phyloP scores from a whole-genome alignment of 169 alveolate species.

The Eimeria zaria region DNA sequence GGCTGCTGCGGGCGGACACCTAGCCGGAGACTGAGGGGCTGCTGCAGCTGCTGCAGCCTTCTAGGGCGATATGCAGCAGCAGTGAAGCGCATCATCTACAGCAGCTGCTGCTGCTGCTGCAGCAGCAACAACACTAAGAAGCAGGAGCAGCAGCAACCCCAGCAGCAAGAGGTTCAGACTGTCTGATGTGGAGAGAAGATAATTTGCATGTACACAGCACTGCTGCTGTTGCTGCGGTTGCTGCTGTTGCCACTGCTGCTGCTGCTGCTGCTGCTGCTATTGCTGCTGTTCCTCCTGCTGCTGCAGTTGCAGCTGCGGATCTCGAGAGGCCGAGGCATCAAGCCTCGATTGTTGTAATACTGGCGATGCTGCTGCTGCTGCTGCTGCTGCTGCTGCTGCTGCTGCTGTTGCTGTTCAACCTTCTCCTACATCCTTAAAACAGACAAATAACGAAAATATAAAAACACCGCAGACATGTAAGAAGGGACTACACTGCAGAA shows the following conservation, averaged over 20 bases:
- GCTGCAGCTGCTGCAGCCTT: constrained; percentile 21
- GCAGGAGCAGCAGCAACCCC: constrained; percentile 12
- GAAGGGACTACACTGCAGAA: neutral
- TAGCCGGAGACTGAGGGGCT: neutral
- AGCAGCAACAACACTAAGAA: neutral
- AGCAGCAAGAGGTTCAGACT: neutral
- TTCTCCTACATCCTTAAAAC: neutral
- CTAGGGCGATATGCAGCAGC: neutral
- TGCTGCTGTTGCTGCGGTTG: neutral
- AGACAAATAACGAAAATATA: neutral
- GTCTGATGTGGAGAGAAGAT: neutral
- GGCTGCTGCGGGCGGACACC: neutral
- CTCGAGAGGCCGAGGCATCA: neutral
- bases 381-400: constrained; percentile 11
- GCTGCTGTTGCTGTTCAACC: neutral
- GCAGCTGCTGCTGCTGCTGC: constrained; percentile 1
- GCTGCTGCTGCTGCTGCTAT: constrained; percentile 1
- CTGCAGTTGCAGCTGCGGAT: neutral
- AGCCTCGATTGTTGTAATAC: neutral
- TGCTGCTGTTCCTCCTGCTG: neutral
- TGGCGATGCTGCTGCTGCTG: neutral
- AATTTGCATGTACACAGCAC: too few relatives aligned
- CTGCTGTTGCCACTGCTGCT: constrained; percentile 1
- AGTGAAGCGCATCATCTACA: neutral
- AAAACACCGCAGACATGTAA: neutral